phyloP scores from a whole-genome alignment of 495 filamentous ascomycete genomes.

The Lophiostoma macrostomum region DNA sequence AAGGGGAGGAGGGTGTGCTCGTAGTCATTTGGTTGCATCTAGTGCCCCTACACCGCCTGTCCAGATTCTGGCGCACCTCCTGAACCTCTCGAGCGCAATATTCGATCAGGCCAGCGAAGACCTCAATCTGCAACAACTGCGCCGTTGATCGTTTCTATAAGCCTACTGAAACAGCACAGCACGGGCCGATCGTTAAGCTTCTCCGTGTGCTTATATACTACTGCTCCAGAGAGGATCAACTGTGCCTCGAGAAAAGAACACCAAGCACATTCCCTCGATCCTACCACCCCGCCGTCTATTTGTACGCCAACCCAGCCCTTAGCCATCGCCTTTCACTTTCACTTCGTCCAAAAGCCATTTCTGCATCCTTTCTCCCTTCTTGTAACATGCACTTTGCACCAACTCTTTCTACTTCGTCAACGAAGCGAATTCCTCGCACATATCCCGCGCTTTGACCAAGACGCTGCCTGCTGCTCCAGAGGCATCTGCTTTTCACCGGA shows the following conservation, averaged over 20 bases:
- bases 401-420: neutral
- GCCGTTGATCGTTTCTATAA: conserved; percentile 9
- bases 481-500: too few relatives aligned
- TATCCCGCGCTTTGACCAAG: conserved; percentile 1
- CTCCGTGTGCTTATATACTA: neutral
- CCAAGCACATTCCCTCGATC: neutral
- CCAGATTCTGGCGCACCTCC: neutral
- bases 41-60: conserved; percentile 12
- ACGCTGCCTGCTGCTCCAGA: neutral
- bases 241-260: conserved; percentile 20
- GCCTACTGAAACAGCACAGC: conserved; percentile 26
- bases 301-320: conserved; percentile 2
- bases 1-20: conserved; percentile 1
- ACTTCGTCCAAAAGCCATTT: neutral
- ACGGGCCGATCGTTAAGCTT: neutral
- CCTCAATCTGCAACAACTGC: conserved; percentile 8
- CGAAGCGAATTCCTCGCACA: neutral
- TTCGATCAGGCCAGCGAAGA: conserved; percentile 8
- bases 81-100: neutral
- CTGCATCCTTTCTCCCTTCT: neutral
- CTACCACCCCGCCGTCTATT: conserved; percentile 1
- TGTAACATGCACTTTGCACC: conserved; percentile 6
- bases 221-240: neutral
- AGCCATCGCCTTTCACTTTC: neutral
- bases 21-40: too few relatives aligned